Evolutionary conservation across 2,329 filamentous ascomycete genomes (phyloP), one percentile per base, ranked within the genome.

Genomic region (Fusarium concolor): DNA sequence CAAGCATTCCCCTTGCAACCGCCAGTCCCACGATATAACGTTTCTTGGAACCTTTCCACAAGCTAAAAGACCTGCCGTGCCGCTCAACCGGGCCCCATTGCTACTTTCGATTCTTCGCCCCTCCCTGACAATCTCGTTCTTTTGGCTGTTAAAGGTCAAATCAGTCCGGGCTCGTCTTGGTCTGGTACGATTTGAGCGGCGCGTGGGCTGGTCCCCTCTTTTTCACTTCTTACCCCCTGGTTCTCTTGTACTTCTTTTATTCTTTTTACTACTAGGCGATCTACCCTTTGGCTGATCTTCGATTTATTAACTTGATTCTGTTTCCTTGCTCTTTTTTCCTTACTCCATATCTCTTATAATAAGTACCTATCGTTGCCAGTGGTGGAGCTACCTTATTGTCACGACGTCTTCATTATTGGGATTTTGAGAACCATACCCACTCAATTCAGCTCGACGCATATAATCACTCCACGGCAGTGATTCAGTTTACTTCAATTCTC

Each of bases 151-250:
- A 61, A 67, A 39, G 60, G 57, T 56, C 56, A 62, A 65, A 62
- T 62, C 62, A 60, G 58, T 64, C 53, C 60, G 56, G 54, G 38
- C 39, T 38, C 7, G 50, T 57, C 66, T 71, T 65, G 69, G 64
- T 63, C 67, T 73, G 68, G 71, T 73, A 73, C 71, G 71, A 74
- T 72, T 58, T 53, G 57, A 70, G 67, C 51, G 57, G 68, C 68
- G 67, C 50, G 41, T 74, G 71, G 71, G 71, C 71, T 74, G 71
- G 71, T 74, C 66, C 67, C 66, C 66, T 43, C 70, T 67, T 68
- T 67, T 41, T 51, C 52, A 35, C 45, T 51, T 52, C 54, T 41
- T 41, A 17, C 38, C 53, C 62, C 67, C 67, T 59, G 64, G 50
- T 60, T 63, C 26, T 60, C 49, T 47, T 17, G 39, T 62, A 61